Evolutionary conservation across 2,329 filamentous ascomycete species (phyloP).

Genomic region (Fusarium tjaetaba): DNA sequence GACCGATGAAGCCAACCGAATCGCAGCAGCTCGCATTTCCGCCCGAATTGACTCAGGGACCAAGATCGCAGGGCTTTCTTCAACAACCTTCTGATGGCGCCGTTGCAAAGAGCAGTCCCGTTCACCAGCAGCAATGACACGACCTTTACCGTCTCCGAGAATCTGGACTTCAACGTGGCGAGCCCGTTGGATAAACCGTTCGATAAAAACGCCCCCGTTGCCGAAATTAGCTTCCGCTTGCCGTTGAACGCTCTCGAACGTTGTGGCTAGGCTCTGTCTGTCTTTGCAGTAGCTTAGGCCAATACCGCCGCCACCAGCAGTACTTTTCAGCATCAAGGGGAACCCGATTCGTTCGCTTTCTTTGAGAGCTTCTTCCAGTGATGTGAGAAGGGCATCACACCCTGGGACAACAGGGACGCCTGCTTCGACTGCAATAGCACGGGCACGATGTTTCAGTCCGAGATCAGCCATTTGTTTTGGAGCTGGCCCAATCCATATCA

Average conservation of each 20-base stretch:
- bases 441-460: constrained; percentile 52
- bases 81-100: constrained; percentile 62
- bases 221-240: constrained; percentile 56
- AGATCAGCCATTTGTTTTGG: constrained; percentile 54
- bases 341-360: constrained; percentile 47
- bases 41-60: constrained; percentile 45
- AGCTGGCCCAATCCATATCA: constrained; percentile 69
- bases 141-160: constrained; percentile 56
- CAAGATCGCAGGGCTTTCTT: constrained; percentile 55
- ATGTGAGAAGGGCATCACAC: constrained; percentile 41
- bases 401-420: constrained; percentile 51
- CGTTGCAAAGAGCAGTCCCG: constrained; percentile 63
- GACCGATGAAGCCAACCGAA: constrained; percentile 49
- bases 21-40: constrained; percentile 51
- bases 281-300: constrained; percentile 53
- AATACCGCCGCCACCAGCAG: constrained; percentile 58
- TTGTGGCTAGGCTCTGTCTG: constrained; percentile 42
- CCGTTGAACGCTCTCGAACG: constrained; percentile 51
- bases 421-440: constrained; percentile 45
- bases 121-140: constrained; percentile 54
- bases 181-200: constrained; percentile 53
- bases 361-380: constrained; percentile 41
- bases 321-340: constrained; percentile 60
- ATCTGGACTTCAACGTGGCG: constrained; percentile 63
- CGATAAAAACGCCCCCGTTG: constrained; percentile 53